A percentile compares a stretch with the other conserved stretches of the same genome.
Evolutionary conservation across 1,139 yeast species (phyloP).

Genomic region (Debaryomyces coudertii): DNA sequence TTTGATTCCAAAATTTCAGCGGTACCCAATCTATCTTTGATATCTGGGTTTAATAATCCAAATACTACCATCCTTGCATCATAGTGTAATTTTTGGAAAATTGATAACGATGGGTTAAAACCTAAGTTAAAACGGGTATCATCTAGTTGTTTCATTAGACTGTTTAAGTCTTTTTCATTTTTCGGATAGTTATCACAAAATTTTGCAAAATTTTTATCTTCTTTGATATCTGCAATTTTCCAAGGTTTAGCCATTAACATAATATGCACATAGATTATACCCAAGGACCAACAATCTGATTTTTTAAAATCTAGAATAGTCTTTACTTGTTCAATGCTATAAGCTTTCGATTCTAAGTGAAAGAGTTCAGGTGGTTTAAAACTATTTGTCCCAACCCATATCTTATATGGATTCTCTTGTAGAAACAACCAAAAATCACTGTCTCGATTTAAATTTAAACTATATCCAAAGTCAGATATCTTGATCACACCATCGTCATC

Average conservation of each 20-base stretch:
- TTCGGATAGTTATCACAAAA: constrained; percentile 28
- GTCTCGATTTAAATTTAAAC: constrained; percentile 33
- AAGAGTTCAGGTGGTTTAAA: constrained; percentile 61
- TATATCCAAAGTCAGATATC: constrained; percentile 57
- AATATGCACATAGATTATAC: constrained; percentile 51
- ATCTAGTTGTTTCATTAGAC: constrained; percentile 28
- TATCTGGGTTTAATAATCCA: constrained; percentile 38
- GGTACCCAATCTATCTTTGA: constrained; percentile 26
- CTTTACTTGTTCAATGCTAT: constrained; percentile 13
- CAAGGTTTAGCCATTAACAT: constrained; percentile 52
- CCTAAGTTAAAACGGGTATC: constrained; percentile 19
- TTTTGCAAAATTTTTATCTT: constrained; percentile 28
- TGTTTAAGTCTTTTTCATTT: constrained; percentile 20
- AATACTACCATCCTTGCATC: constrained; percentile 40
- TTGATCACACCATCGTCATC: constrained; percentile 49
- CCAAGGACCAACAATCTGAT: constrained; percentile 57
- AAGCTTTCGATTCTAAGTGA: constrained; percentile 24
- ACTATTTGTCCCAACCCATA: constrained; percentile 53
- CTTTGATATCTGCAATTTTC: constrained; percentile 35
- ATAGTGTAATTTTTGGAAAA: constrained; percentile 43
- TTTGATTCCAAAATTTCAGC: constrained; percentile 33
- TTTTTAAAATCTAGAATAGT: constrained; percentile 26
- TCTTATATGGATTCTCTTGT: constrained; percentile 25
- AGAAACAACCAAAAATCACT: constrained; percentile 19
- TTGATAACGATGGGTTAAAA: constrained; percentile 35